Evolutionary conservation across 1,284 basidiomycete genomes (phyloP), one percentile per base, ranked within the genome.

Genomic region (Trichosporon ovoides): DNA sequence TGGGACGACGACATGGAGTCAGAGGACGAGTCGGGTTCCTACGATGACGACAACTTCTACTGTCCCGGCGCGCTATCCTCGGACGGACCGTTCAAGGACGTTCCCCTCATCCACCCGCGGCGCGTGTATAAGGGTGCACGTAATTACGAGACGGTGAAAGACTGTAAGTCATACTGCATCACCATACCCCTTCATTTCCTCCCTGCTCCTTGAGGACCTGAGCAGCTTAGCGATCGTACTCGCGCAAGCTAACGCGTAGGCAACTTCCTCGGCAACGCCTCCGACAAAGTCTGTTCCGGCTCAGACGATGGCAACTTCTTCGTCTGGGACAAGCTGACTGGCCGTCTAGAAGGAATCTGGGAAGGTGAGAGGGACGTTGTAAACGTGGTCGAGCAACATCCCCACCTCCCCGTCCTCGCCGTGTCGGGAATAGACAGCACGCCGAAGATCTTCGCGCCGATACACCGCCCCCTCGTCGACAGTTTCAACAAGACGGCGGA

Each of bases 401-500:
- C 93, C 0, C 70, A 79, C 81, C 59, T 82, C 14, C 92, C 93
- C 0, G 76, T 96, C 24, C 75, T 93, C 28, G 91, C 91, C 2
- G 85, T 89, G 36, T 90, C 87, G 69, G 92, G 93, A 1, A 95
- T 97, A 60, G 93, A 96, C 73, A 80, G 83, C 7, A 91, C 89
- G 1, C 83, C 95, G 61, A 96, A 96, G 81, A 43, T 60, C 13
- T 60, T 60, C 33, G 59, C 59, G 18, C 59, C 59, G n/a, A n/a
- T n/a, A n/a, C n/a, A n/a, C n/a, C n/a, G n/a, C n/a, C n/a, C n/a
- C n/a, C n/a, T n/a, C n/a, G n/a, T n/a, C n/a, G n/a, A n/a, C n/a
- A n/a, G n/a, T n/a, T n/a, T n/a, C n/a, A n/a, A n/a, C n/a, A n/a
- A n/a, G n/a, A n/a, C n/a, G n/a, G n/a, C n/a, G n/a, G n/a, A n/a